These are phyloP conservation scores for Teunomyces atbi DNA, from an alignment of 805 yeast species.

Conservation along the genomic window DNA sequence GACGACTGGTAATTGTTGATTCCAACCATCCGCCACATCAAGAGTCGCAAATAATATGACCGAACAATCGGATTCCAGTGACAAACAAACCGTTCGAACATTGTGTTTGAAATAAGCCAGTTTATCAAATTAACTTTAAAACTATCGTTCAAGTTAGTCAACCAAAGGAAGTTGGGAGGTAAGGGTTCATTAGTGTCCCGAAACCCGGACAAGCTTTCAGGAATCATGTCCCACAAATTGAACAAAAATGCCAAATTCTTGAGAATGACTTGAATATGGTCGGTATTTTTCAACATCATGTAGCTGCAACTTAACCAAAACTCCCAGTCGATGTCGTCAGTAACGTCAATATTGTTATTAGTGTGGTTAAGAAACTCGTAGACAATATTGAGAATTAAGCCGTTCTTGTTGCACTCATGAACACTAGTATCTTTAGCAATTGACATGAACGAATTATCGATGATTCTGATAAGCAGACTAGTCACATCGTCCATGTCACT, in stretches of 20 bases:
- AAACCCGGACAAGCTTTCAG: conserved; percentile 30
- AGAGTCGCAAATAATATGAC: conserved; percentile 60
- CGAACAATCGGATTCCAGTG: conserved; percentile 83
- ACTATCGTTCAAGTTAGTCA: conserved; percentile 35
- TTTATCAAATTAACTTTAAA: conserved; percentile 47
- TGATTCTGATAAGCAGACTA: conserved; percentile 13
- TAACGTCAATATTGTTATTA: conserved; percentile 17
- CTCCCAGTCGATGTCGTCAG: conserved; percentile 57
- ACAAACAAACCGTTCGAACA: conserved; percentile 59
- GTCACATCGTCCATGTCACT: conserved; percentile 24
- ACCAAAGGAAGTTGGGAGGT: conserved; percentile 34
- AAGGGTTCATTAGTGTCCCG: conserved; percentile 5
- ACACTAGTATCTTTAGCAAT: conserved; percentile 37
- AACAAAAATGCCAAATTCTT: conserved; percentile 65
- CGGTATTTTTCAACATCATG: conserved; percentile 57
- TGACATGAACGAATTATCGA: conserved; percentile 34
- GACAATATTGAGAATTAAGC: conserved; percentile 39
- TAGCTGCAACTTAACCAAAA: conserved; percentile 69
- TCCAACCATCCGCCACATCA: conserved; percentile 65
- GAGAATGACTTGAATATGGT: conserved; percentile 59
- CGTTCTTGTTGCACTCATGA: conserved; percentile 37
- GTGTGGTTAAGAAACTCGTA: conserved; percentile 39
- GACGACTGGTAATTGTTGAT: conserved; percentile 39
- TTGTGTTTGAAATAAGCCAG: conserved; percentile 51
- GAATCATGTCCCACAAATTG: conserved; percentile 72